phyloP scores from a whole-genome alignment of 2,329 filamentous ascomycete genomes.

The Macrophomina phaseolina region DNA sequence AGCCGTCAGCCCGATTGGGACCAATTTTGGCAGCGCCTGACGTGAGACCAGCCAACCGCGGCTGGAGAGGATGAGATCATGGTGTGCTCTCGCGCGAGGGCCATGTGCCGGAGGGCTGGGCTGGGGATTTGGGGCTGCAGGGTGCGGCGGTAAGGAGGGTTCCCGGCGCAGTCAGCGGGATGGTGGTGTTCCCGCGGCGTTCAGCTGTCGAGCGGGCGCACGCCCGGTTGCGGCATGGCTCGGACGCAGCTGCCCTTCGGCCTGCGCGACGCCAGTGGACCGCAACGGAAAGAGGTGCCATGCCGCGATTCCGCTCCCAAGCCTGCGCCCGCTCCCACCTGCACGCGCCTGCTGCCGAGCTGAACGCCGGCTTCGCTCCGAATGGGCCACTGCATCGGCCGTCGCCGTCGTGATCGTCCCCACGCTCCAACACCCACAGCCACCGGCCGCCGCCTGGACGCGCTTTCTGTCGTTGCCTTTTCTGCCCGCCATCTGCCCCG shows the following conservation, averaged over 20 bases:
- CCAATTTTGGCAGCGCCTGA: slow-evolving; percentile 9
- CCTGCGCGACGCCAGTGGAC: slow-evolving; percentile 7
- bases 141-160: not conserved
- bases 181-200: not conserved
- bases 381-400: not conserved
- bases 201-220: too few species aligned
- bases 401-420: not conserved
- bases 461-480: not conserved
- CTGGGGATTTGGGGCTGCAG: not conserved
- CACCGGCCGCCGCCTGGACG: not conserved
- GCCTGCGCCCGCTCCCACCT: not conserved
- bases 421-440: not conserved
- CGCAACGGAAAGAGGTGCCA: slow-evolving; percentile 8
- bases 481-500: not conserved
- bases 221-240: not conserved
- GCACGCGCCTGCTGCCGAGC: not conserved
- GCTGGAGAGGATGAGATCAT: slow-evolving; percentile 4
- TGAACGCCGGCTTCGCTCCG: slow-evolving; percentile 4
- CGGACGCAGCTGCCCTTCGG: not conserved
- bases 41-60: slow-evolving; percentile 14
- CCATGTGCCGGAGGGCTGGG: slow-evolving; percentile 3
- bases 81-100: not conserved
- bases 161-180: slow-evolving; percentile 2
- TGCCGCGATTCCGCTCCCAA: not conserved
- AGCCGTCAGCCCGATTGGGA: not conserved